A percentile compares a stretch with the other conserved stretches of the same genome.
phyloP scores from a whole-genome alignment of 2,329 filamentous ascomycete genomes.

The Fonsecaea multimorphosa region DNA sequence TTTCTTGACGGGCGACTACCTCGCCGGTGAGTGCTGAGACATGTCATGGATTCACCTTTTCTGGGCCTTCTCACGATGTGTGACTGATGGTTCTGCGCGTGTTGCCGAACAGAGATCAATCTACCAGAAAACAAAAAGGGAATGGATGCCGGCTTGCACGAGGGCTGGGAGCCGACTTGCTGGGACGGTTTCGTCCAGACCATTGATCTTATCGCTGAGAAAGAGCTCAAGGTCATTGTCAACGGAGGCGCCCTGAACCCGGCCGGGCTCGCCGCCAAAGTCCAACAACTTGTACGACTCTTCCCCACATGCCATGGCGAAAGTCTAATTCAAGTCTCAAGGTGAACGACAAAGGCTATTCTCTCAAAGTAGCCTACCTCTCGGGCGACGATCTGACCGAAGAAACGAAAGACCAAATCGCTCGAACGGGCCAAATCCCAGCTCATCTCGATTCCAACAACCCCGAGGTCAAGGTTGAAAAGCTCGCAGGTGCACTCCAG shows the following conservation, averaged over 20 bases:
- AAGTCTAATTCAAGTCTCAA: neutral
- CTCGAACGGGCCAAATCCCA: conserved; percentile 13
- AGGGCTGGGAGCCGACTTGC: conserved; percentile 32
- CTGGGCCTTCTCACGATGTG: neutral
- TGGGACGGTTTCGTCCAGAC: conserved; percentile 9
- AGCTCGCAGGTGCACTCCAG: conserved; percentile 40
- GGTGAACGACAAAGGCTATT: conserved; percentile 5
- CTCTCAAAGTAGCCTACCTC: conserved; percentile 7
- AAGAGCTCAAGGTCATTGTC: conserved; percentile 25
- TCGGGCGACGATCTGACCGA: conserved; percentile 35
- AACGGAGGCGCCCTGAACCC: conserved; percentile 34
- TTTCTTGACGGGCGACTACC: conserved; percentile 44
- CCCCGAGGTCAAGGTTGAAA: conserved; percentile 38
- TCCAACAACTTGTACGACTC: conserved; percentile 12
- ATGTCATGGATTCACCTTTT: neutral
- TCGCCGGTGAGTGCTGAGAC: conserved; percentile 38
- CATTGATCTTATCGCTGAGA: conserved; percentile 12
- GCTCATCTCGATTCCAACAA: conserved; percentile 52
- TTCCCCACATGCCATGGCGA: no score
- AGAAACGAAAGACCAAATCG: conserved; percentile 43
- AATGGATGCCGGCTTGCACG: conserved; percentile 21
- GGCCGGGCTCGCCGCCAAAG: conserved; percentile 11
- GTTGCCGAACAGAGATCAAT: conserved; percentile 37
- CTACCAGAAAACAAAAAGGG: conserved; percentile 27
- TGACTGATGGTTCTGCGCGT: neutral